These are phyloP conservation scores for Picea sitchensis DNA, from an alignment of 75 land plant genomes.

Conservation along the genomic window DNA sequence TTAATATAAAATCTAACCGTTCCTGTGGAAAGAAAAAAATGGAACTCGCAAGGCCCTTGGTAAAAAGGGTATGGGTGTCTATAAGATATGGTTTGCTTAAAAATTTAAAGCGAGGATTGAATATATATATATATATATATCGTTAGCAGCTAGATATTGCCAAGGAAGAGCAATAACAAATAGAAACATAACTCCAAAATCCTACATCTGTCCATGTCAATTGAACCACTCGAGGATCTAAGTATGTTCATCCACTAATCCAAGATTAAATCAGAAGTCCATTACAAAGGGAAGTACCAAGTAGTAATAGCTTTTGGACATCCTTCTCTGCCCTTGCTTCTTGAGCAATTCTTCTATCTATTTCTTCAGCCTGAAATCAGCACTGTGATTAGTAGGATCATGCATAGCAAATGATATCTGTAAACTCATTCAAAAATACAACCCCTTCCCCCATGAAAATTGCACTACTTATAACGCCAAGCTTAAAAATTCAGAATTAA, in stretches of 20 bases:
- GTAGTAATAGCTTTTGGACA: slow-evolving; percentile 73
- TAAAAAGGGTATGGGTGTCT: background rate
- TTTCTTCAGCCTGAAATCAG: slow-evolving; percentile 62
- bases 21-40: background rate
- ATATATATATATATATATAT: background rate
- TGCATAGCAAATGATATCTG: background rate
- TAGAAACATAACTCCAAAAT: background rate
- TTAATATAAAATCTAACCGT: too few species aligned
- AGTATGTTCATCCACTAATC: background rate
- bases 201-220: background rate
- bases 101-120: background rate
- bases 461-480: background rate
- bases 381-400: background rate
- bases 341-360: slow-evolving; percentile 66
- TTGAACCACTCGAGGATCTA: background rate
- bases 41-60: background rate
- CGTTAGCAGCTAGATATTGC: too few species aligned
- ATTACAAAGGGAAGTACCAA: slow-evolving; percentile 40
- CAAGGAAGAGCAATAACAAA: background rate
- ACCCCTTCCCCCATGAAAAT: background rate
- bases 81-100: background rate
- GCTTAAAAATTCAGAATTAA: background rate
- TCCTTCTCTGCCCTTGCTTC: slow-evolving; percentile 77
- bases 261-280: background rate
- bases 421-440: background rate